A percentile compares a stretch with the other conserved stretches of the same genome.
Conservation (phyloP, 148 eudicot genomes). For the Rhododendron henanense region DNA sequence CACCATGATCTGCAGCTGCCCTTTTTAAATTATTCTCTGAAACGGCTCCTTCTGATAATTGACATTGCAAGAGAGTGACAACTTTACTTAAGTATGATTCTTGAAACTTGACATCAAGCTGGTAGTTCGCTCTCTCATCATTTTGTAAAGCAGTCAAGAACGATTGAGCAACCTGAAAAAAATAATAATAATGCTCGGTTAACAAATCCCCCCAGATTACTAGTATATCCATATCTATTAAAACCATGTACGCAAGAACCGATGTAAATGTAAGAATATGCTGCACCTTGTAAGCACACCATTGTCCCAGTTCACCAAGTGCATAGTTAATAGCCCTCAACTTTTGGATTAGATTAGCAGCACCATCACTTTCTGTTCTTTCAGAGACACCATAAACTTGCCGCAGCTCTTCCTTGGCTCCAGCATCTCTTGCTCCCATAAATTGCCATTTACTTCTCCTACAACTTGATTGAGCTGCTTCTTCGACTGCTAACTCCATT, state of each 20-base stretch:
- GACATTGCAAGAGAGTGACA: constrained; percentile 77
- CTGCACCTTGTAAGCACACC: constrained; percentile 97
- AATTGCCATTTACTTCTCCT: constrained; percentile 98
- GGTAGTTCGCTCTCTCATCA: constrained; percentile 93
- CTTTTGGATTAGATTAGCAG: constrained; percentile 92
- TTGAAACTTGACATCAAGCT: constrained; percentile 96
- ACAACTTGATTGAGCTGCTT: constrained; percentile 85
- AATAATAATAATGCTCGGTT: constrained; percentile 6
- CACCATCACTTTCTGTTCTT: constrained; percentile 99
- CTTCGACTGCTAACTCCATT: constrained; percentile 86
- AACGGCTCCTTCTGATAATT: constrained; percentile 82
- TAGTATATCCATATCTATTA: constrained; percentile 3
- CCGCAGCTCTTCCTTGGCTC: constrained; percentile 88
- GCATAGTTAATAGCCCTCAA: constrained; percentile 97
- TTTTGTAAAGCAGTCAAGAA: constrained; percentile 89
- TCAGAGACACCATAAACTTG: constrained; percentile 99
- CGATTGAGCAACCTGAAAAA: constrained; percentile 79
- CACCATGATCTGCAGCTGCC: constrained; percentile 24
- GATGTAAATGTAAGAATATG: constrained; percentile 12
- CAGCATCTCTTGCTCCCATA: constrained; percentile 99
- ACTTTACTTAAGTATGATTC: constrained; percentile 85
- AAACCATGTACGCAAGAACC: background rate
- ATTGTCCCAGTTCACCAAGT: constrained; percentile 93
- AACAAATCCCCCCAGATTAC: background rate
- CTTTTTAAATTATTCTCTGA: constrained; percentile 35